A percentile compares a stretch with the other conserved stretches of the same genome.
Conservation (phyloP, 2,329 filamentous ascomycete species). For the Neofusicoccum sp. region DNA sequence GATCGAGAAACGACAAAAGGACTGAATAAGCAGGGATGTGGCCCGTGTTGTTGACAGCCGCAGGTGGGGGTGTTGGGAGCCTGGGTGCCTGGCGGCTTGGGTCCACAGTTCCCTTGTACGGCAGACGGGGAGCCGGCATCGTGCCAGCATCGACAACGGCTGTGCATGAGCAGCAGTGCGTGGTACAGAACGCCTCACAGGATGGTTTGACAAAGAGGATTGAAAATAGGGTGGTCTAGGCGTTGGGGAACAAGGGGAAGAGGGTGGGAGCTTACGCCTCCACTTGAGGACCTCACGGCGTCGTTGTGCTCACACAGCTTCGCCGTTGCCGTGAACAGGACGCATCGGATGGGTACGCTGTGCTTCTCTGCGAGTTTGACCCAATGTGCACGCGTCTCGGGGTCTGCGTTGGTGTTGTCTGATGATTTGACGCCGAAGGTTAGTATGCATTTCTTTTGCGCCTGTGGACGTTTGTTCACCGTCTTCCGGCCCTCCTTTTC, state of each 20-base stretch:
- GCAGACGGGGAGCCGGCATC: not conserved
- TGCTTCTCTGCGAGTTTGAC: slow-evolving; percentile 68
- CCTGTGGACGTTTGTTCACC: not conserved
- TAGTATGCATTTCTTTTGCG: not conserved
- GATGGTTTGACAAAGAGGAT: slow-evolving; percentile 9
- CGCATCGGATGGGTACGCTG: slow-evolving; percentile 74
- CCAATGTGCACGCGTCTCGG: slow-evolving; percentile 76
- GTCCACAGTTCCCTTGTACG: slow-evolving; percentile 31
- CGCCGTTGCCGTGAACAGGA: slow-evolving; percentile 75
- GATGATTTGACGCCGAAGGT: not conserved
- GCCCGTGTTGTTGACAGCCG: not conserved
- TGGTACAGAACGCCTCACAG: not conserved
- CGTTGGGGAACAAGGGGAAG: not conserved
- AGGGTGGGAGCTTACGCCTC: slow-evolving; percentile 27
- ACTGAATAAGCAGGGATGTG: not conserved
- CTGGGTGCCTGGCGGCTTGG: not conserved
- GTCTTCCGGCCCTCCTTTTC: not conserved
- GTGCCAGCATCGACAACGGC: not conserved
- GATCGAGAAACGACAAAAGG: not conserved
- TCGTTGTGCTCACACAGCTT: slow-evolving; percentile 83
- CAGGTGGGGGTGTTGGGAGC: not conserved
- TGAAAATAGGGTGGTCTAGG: not conserved
- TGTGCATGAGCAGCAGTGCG: not conserved
- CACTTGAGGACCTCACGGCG: slow-evolving; percentile 68
- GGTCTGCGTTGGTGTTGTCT: slow-evolving; percentile 96